Evolutionary conservation across 495 filamentous ascomycete genomes (phyloP).

Genomic region (Annulohypoxylon bovei): DNA sequence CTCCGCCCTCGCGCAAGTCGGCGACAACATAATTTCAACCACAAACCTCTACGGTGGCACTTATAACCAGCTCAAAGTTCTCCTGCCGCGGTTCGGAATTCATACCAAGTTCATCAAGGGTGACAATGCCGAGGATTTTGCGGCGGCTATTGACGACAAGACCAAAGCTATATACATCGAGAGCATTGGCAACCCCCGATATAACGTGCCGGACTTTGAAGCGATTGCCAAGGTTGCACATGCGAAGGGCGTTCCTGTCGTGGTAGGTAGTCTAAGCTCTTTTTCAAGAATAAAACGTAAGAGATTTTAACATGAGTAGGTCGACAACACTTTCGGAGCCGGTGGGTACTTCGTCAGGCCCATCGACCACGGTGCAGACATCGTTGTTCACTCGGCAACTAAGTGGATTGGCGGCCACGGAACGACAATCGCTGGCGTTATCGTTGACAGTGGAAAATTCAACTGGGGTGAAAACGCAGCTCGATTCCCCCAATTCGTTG

Average conservation of each 20-base stretch:
- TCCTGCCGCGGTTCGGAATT: constrained; percentile 87
- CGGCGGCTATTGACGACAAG: constrained; percentile 87
- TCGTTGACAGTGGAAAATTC: constrained; percentile 94
- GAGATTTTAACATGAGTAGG: constrained; percentile 53
- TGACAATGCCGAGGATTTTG: constrained; percentile 85
- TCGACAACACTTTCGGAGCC: constrained; percentile 98
- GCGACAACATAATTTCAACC: constrained; percentile 96
- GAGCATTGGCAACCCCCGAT: constrained; percentile 94
- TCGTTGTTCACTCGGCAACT: constrained; percentile 94
- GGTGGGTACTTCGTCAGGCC: constrained; percentile 91
- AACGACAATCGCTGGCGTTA: constrained; percentile 90
- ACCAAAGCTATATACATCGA: constrained; percentile 98
- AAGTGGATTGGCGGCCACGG: constrained; percentile 99
- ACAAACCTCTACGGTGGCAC: constrained; percentile 96
- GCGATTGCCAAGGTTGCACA: constrained; percentile 82
- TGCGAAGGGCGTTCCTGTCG: constrained; percentile 81
- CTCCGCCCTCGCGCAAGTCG: constrained; percentile 79
- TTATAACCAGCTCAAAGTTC: constrained; percentile 98
- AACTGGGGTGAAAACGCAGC: constrained; percentile 91
- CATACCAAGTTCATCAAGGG: constrained; percentile 88
- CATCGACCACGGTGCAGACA: constrained; percentile 93
- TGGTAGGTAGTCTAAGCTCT: constrained; percentile 66
- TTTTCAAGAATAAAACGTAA: background rate
- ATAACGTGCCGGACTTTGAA: constrained; percentile 93
- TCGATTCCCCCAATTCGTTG: constrained; percentile 92